These are phyloP conservation scores for Moricandia arvensis DNA, from an alignment of 345 rosid genomes.

Conservation along the genomic window DNA sequence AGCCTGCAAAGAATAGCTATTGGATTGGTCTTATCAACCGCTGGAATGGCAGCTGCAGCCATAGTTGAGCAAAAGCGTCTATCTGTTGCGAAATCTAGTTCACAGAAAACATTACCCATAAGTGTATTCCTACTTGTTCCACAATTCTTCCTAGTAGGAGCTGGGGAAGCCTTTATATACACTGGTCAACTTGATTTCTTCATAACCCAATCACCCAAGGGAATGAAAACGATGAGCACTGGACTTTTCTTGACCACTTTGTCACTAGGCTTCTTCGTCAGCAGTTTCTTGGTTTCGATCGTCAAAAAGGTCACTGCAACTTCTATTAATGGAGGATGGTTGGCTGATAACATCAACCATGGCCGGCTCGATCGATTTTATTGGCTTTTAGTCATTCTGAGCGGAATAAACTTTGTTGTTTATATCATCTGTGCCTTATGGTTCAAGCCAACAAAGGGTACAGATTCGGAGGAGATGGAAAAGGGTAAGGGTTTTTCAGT, in stretches of 20 bases:
- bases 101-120: conserved; percentile 41
- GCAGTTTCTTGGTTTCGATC: conserved; percentile 54
- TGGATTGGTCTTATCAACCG: conserved; percentile 57
- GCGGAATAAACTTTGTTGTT: conserved; percentile 42
- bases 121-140: conserved; percentile 54
- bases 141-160: conserved; percentile 64
- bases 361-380: conserved; percentile 54
- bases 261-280: conserved; percentile 63
- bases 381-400: conserved; percentile 45
- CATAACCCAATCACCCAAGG: conserved; percentile 63
- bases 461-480: background rate
- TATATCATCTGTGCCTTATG: conserved; percentile 43
- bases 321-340: conserved; percentile 38
- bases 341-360: conserved; percentile 52
- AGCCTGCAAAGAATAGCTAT: conserved; percentile 59
- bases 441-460: conserved; percentile 42
- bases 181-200: conserved; percentile 76
- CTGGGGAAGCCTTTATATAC: conserved; percentile 68
- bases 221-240: conserved; percentile 74
- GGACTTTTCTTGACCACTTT: conserved; percentile 63
- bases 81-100: conserved; percentile 39
- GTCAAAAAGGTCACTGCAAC: conserved; percentile 42
- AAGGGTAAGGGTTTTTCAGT: conserved; percentile 32
- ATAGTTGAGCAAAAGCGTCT: conserved; percentile 43
- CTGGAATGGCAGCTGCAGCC: conserved; percentile 63